phyloP scores from a whole-genome alignment of 352 stramenopile genomes.

The Globisporangium apiculatum region DNA sequence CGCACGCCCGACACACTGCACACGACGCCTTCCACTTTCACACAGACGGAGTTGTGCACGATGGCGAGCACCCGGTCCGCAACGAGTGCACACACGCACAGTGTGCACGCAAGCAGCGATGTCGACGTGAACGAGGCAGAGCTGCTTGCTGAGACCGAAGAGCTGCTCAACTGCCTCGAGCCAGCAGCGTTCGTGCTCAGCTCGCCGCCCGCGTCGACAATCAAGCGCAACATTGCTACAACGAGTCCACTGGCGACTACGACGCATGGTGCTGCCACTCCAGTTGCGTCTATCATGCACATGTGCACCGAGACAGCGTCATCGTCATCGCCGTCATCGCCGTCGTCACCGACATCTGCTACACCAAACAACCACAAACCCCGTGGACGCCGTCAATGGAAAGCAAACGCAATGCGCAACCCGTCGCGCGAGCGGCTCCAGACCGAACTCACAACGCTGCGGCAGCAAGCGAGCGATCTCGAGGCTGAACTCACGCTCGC shows the following conservation, averaged over 20 bases:
- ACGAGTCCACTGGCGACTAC: background rate
- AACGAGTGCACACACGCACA: too few relatives aligned
- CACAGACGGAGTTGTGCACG: too few relatives aligned
- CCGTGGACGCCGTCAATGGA: slow-evolving; percentile 2
- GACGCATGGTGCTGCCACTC: background rate
- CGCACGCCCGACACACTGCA: too few relatives aligned
- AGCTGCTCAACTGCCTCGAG: slow-evolving; percentile 9
- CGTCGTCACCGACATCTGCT: background rate
- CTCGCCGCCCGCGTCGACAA: too few relatives aligned
- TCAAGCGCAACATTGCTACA: too few relatives aligned
- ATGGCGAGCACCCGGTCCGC: too few relatives aligned
- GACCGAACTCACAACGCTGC: slow-evolving; percentile 6
- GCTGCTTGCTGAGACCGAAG: slow-evolving; percentile 9
- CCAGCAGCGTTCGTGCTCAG: slow-evolving; percentile 4
- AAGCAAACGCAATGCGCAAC: slow-evolving; percentile 5
- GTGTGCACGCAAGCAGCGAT: background rate
- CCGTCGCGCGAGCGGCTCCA: slow-evolving; percentile 8
- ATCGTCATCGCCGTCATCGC: background rate
- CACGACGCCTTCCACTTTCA: too few relatives aligned
- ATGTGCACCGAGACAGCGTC: too few relatives aligned
- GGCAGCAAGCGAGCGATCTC: slow-evolving; percentile 2
- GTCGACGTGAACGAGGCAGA: slow-evolving; percentile 4
- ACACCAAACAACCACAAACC: background rate
- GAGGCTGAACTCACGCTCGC: slow-evolving; percentile 5
- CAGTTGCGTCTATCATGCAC: too few relatives aligned